These are phyloP conservation scores for Penicillium sp. DNA, from an alignment of 2,329 filamentous ascomycete species.

Conservation along the genomic window DNA sequence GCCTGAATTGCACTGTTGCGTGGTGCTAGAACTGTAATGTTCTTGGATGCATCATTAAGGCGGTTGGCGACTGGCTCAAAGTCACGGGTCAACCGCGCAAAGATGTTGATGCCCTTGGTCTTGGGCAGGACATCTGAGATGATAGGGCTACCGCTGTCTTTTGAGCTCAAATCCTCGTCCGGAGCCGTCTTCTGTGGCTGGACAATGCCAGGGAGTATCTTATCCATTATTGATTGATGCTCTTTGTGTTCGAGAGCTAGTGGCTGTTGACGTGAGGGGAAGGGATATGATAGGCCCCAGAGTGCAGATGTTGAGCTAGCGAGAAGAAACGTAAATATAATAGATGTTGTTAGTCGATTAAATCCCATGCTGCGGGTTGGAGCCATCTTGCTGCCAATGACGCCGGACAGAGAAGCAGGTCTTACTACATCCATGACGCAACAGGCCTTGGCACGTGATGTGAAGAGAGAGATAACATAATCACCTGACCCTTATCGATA, in stretches of 20 bases:
- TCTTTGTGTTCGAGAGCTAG: constrained; percentile 18
- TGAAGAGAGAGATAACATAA: constrained; percentile 2
- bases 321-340: constrained; percentile 15
- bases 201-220: constrained; percentile 21
- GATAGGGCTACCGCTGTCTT: constrained; percentile 54
- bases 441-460: constrained; percentile 22
- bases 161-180: constrained; percentile 11
- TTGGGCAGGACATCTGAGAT: constrained; percentile 83
- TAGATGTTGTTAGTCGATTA: constrained; percentile 6
- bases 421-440: constrained; percentile 24
- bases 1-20: constrained; percentile 76
- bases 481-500: constrained; percentile 40
- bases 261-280: constrained; percentile 12
- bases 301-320: constrained; percentile 13
- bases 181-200: constrained; percentile 24
- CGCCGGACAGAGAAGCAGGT: background rate
- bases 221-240: constrained; percentile 30
- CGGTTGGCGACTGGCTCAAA: constrained; percentile 67
- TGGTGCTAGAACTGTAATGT: constrained; percentile 85
- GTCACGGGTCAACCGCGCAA: constrained; percentile 77
- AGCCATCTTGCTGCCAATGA: constrained; percentile 2
- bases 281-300: constrained; percentile 11
- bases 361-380: constrained; percentile 20
- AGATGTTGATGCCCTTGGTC: constrained; percentile 77
- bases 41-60: constrained; percentile 64